phyloP scores from a whole-genome alignment of 805 yeast genomes.

The Jamesozyma rosinii region DNA sequence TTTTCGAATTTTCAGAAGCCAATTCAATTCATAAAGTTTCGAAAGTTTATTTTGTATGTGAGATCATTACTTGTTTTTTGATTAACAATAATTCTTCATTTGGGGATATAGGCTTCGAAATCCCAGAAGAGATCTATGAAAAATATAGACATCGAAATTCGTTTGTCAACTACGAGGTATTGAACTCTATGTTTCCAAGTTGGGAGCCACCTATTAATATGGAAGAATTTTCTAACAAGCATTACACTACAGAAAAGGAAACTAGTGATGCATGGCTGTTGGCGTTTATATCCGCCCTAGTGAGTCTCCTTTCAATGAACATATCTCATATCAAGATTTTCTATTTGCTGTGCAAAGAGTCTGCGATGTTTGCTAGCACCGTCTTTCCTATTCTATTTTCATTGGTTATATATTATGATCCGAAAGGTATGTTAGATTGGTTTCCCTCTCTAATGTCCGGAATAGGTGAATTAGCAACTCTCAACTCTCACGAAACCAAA shows the following conservation, averaged over 20 bases:
- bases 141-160: neutral
- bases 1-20: neutral
- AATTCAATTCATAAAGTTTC: neutral
- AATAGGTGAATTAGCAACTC: neutral
- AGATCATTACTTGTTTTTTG: neutral
- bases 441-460: neutral
- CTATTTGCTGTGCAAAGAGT: neutral
- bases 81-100: neutral
- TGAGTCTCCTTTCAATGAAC: constrained; percentile 5
- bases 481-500: constrained; percentile 8
- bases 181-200: neutral
- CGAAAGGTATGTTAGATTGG: constrained; percentile 10
- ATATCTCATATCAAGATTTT: constrained; percentile 9
- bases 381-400: constrained; percentile 9
- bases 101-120: neutral
- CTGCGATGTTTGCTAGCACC: neutral
- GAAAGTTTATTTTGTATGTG: neutral
- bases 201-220: neutral
- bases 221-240: neutral
- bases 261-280: constrained; percentile 8
- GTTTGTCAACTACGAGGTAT: neutral
- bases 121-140: neutral
- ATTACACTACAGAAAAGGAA: neutral
- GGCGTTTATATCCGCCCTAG: constrained; percentile 4
- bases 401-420: constrained; percentile 9